Base-by-base conservation (phyloP, 2,329 filamentous ascomycete species). In the Lasiodiplodia gonubiensis region DNA sequence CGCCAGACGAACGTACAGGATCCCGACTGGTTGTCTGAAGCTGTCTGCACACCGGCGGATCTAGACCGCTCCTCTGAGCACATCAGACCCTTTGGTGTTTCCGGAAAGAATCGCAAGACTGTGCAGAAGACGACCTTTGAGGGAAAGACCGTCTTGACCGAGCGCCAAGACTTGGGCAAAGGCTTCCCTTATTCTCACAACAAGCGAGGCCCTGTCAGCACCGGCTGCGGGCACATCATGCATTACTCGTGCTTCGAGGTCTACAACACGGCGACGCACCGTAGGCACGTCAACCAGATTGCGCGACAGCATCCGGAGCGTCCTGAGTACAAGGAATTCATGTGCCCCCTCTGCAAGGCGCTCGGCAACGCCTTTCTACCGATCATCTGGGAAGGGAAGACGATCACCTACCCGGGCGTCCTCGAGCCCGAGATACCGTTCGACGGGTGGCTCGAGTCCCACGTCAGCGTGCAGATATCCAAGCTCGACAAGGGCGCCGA, bases 151-250 rank as follows among this genome's bases (percentile, higher is more conserved):
- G 89, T 94, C 57, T 83, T 88, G 42, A 86, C 88, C 4, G 93
- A 96, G 77, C 88, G 91, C 59, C 91, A 97, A 79, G 89, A 89
- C 6, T 86, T 99, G 57, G 94, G 94, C 37, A 96, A 94, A 78
- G 95, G 95, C 0, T 99, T 97, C 74, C 90, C 92, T 2, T 84
- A 89, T 7, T 83, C 86, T 11, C 84, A 88, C 49, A 88, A 88
- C 39, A 84, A 86, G 33, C 84, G 87, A 21, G 95, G 94, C 0
- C 92, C 94, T 0, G 90, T 98, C 1, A 92, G 94, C 12, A 92
- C 92, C 42, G 93, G 94, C 11, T 99, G 95, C 78, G 95, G 95
- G 2, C 95, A 99, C 78, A 96, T 99, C 74, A 99, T 99, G 95
- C 95, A 99, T 78, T 98, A 92, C 77, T 89, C 88, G 72, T 99